Conservation (phyloP, 2,329 filamentous ascomycete genomes). For the Hypomyces rosellus region DNA sequence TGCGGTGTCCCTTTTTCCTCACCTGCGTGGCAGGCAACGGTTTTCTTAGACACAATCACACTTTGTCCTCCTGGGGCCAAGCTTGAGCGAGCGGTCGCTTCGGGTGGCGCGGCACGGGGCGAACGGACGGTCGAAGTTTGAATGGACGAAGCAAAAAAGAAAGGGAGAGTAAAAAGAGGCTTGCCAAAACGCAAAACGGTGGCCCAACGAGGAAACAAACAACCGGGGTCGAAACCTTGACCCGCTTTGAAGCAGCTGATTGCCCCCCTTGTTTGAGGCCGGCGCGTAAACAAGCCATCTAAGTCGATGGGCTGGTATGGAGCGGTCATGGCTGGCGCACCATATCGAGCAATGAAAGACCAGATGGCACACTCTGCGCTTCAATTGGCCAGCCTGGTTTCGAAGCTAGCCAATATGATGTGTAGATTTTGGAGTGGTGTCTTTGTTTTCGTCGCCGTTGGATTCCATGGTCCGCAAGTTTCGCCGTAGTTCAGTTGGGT, state of each 20-base stretch:
- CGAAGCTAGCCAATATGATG: conserved; percentile 14
- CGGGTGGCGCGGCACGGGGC: conserved; percentile 32
- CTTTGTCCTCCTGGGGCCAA: not conserved
- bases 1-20: no score
- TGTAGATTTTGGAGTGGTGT: conserved; percentile 7
- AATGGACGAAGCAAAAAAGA: conserved; percentile 3
- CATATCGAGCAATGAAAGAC: conserved; percentile 42
- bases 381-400: conserved; percentile 33
- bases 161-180: no score
- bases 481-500: no score
- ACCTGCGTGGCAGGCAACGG: not conserved
- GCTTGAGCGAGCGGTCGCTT: not conserved
- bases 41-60: not conserved
- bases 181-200: not conserved
- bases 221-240: conserved; percentile 2
- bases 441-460: not conserved
- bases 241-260: conserved; percentile 12
- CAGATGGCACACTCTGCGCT: conserved; percentile 27
- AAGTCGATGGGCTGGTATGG: conserved; percentile 36
- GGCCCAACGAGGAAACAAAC: conserved; percentile 13
- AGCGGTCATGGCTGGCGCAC: conserved; percentile 28
- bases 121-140: conserved; percentile 12
- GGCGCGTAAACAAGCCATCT: conserved; percentile 49
- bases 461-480: no score
- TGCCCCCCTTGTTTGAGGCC: conserved; percentile 34